Percentiles rank a stretch among this genome's conserved stretches.
Conservation (phyloP, 2,329 filamentous ascomycete genomes). For the Ciborinia camelliae region DNA sequence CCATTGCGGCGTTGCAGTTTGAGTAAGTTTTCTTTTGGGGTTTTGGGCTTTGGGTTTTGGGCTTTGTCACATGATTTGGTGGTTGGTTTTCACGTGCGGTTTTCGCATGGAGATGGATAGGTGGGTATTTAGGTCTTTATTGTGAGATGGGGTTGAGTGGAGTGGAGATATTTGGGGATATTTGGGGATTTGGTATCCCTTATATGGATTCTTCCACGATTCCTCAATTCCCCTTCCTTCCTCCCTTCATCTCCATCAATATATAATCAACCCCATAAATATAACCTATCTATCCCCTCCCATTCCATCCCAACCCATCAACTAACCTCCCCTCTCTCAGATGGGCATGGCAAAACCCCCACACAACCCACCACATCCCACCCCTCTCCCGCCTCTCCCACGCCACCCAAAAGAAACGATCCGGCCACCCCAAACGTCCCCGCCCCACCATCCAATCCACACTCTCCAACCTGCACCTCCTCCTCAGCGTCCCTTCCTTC, state of each 20-base stretch:
- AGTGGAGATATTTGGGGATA: too few relatives aligned
- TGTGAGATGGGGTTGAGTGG: too few relatives aligned
- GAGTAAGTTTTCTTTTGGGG: slow-evolving; percentile 72
- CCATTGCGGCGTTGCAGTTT: slow-evolving; percentile 86
- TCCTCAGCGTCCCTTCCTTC: slow-evolving; percentile 79
- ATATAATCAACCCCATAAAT: too few relatives aligned
- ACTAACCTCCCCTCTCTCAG: slow-evolving; percentile 42
- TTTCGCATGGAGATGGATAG: not conserved
- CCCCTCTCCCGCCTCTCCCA: slow-evolving; percentile 56
- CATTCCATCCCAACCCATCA: not conserved
- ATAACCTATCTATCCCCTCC: too few relatives aligned
- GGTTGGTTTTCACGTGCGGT: not conserved
- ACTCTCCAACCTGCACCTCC: slow-evolving; percentile 75
- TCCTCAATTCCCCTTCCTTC: too few relatives aligned
- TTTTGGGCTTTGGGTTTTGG: too few relatives aligned
- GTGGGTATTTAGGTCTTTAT: too few relatives aligned
- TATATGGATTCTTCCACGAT: too few relatives aligned
- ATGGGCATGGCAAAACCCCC: slow-evolving; percentile 90
- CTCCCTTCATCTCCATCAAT: not conserved
- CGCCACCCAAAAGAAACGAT: slow-evolving; percentile 50
- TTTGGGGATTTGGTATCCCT: too few relatives aligned
- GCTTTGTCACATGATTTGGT: too few relatives aligned
- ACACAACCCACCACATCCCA: slow-evolving; percentile 75
- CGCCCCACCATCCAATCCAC: slow-evolving; percentile 61
- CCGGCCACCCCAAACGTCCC: slow-evolving; percentile 55